Base-by-base conservation (phyloP, 495 filamentous ascomycete genomes). In the Ascodesmis nigricans region DNA sequence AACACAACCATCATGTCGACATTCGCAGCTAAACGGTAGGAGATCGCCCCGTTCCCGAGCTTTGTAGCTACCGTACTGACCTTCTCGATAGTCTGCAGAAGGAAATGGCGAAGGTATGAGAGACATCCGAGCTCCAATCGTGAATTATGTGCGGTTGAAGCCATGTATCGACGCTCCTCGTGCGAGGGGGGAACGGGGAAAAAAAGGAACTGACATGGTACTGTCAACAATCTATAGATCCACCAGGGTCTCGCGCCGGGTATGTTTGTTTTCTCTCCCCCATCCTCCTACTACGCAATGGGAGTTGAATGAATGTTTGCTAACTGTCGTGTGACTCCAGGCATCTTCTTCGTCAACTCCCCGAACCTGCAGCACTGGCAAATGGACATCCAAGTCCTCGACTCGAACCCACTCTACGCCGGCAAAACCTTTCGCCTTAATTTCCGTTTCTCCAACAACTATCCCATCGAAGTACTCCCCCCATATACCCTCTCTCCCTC, bases 301-400 rank as follows among this genome's bases (percentile, higher is more conserved):
- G 3, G 20, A n/a, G 9, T 26, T 21, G 7, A 34, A 34, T 16
- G 24, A 31, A 3, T 9, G 9, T 10, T n/a, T 5, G 0, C 7
- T 26, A 27, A 24, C 14, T 3, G n/a, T n/a, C 16, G 21, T 14
- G n/a, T 6, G n/a, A 5, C 38, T 17, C 14, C 31, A 52, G 87
- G 87, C 31, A 87, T 99, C 46, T 58, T 63, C 33, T 66, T 93
- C 31, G 75, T 80, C 31, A 67, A 70, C 24, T 71, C 79, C 16
- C 75, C 87, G 18, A 71, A 80, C 49, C 65, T 93, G 21, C 65
- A 77, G 45, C 73, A 90, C 61, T 99, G 90, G 90, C 62, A 73
- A 15, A 71, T 99, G 58, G 87, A 99, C 52, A 91, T 99, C 40
- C 56, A 63, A 35, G 81, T 99, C 24, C 65, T 95, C 2, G 84